Evolutionary conservation across 495 filamentous ascomycete species (phyloP).

Genomic region (Aspergillus cavernicola): DNA sequence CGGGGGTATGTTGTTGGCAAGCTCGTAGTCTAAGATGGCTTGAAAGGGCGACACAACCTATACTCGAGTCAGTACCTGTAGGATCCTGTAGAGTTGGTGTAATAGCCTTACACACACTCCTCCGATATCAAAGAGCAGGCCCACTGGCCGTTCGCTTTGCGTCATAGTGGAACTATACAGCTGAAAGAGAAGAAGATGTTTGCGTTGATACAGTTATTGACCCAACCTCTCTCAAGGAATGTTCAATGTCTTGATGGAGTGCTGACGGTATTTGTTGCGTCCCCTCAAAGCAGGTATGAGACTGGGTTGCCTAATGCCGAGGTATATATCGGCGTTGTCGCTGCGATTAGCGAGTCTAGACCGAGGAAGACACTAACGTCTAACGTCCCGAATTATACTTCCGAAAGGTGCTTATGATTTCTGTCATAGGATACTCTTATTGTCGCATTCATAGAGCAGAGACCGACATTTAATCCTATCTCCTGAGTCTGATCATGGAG

Average conservation of each 20-base stretch:
- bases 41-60: slow-evolving; percentile 91
- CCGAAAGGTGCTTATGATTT: no score
- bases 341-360: not conserved
- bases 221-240: no score
- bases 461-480: no score
- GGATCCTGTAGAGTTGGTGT: not conserved
- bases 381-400: no score
- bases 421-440: no score
- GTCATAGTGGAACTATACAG: slow-evolving; percentile 26
- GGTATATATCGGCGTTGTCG: slow-evolving; percentile 14
- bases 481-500: no score
- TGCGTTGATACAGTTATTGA: no score
- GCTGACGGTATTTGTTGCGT: not conserved
- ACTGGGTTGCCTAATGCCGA: no score
- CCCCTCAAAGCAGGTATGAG: no score
- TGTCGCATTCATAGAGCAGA: no score
- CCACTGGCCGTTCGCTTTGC: slow-evolving; percentile 56
- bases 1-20: slow-evolving; percentile 65
- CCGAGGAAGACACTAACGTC: slow-evolving; percentile 3
- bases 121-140: slow-evolving; percentile 91
- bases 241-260: no score
- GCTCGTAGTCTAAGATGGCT: slow-evolving; percentile 86
- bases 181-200: not conserved
- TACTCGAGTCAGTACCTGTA: slow-evolving; percentile 9
- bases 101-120: slow-evolving; percentile 79